Percentiles rank a stretch among this genome's conserved stretches.
Evolutionary conservation across 257 asterid species (phyloP).

Genomic region (Solanum sejunctum): DNA sequence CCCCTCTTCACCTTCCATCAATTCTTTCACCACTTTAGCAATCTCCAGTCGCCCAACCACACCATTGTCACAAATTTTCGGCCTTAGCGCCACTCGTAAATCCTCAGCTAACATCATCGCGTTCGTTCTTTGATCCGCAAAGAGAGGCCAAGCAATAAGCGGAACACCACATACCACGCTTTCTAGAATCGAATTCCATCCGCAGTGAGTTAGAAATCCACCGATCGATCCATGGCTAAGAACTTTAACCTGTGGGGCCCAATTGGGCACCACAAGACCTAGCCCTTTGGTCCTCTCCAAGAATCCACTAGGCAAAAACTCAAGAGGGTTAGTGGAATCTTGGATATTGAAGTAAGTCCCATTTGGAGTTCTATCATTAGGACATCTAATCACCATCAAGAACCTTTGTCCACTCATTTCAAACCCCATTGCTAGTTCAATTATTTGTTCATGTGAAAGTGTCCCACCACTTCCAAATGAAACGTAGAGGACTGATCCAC

Average conservation of each 20-base stretch:
- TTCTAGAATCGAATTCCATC: conserved; percentile 17
- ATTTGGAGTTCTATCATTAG: neutral
- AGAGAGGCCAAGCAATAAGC: conserved; percentile 16
- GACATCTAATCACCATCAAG: conserved; percentile 43
- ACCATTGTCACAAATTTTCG: neutral
- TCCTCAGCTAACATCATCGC: neutral
- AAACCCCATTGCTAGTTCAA: conserved; percentile 31
- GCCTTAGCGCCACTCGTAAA: neutral
- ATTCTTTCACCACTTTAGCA: conserved; percentile 3
- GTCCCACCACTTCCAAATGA: conserved; percentile 24
- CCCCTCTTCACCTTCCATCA: conserved; percentile 17
- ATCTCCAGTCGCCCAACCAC: neutral
- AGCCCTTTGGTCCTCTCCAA: conserved; percentile 1
- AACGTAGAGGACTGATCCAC: conserved; percentile 4
- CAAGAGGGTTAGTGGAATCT: neutral
- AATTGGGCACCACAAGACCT: conserved; percentile 9
- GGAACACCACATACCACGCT: conserved; percentile 6
- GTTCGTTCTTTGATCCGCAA: conserved; percentile 11
- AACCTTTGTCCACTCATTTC: conserved; percentile 49
- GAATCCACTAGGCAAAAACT: conserved; percentile 14
- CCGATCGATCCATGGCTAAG: conserved; percentile 6
- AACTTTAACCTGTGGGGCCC: conserved; percentile 21
- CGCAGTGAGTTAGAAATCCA: conserved; percentile 17
- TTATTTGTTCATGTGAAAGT: neutral
- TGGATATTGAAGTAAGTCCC: conserved; percentile 14